Evolutionary conservation across 352 stramenopile genomes (phyloP), one percentile per base, ranked within the genome.

Genomic region (Phytophthora crassamura): DNA sequence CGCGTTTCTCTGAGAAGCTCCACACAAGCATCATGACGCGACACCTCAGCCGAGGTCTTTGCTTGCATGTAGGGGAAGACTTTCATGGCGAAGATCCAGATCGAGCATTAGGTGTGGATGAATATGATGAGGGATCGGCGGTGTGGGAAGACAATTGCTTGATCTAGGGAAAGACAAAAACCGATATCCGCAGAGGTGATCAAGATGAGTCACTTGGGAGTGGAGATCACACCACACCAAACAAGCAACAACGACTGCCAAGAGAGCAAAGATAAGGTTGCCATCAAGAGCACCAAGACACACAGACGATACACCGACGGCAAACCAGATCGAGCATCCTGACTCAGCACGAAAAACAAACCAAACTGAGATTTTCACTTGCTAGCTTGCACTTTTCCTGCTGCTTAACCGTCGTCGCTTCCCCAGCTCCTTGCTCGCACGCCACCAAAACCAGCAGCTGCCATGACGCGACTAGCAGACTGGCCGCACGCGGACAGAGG

Each of bases 361-460:
- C 54, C 56, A 78, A 75, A 69, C 51, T 73, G 62, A 75, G 45
- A 67, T 72, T 75, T 25, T 35, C 14, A 5, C 45, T 57, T 65
- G 58, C 66, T 70, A 53, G 59, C 64, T 74, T 73, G 64, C 64
- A 71, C 60, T 74, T 30, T 64, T 68, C 52, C 50, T 70, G 59
- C 65, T 72, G 33, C 42, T 73, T 69, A 38, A 69, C 60, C 72
- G 50, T 64, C 55, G 20, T 69, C 42, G 55, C 12, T 47, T 30
- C 62, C 62, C 35, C 56, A 34, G 36, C 22, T 59, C 49, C 7
- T 39, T 34, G 6, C 35, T 34, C 56, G 11, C 54, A 46, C n/a
- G 32, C 33, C 43, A 33, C 8, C 25, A 39, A 18, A 41, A 30
- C 15, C 55, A 61, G 46, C 46, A 67, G 28, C 16, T 32, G 11